These are phyloP conservation scores for Posidonia australis DNA, from an alignment of 106 monocot species.

Conservation along the genomic window DNA sequence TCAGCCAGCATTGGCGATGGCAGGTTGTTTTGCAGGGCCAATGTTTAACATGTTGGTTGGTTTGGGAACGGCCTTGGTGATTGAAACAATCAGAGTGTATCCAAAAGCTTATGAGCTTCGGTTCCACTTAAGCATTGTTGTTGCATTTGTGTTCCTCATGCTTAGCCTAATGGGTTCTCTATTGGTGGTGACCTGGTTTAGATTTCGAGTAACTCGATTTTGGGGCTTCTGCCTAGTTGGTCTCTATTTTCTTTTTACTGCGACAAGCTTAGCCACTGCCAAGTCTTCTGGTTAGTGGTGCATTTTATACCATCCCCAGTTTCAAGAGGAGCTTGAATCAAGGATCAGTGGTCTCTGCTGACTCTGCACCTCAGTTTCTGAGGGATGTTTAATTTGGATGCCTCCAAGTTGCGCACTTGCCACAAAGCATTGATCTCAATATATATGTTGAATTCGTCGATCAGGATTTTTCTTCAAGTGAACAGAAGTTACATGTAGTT, in stretches of 20 bases:
- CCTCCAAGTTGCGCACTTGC: no score
- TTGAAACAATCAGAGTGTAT: slow-evolving; percentile 50
- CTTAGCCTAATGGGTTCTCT: slow-evolving; percentile 86
- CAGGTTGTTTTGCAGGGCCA: slow-evolving; percentile 96
- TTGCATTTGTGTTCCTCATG: slow-evolving; percentile 89
- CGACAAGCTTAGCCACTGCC: slow-evolving; percentile 46
- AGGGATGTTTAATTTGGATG: no score
- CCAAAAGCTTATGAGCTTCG: slow-evolving; percentile 58
- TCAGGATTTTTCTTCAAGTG: no score
- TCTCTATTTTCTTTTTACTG: slow-evolving; percentile 72
- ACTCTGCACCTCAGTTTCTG: no score
- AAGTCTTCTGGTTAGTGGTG: slow-evolving; percentile 9
- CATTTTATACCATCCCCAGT: background rate
- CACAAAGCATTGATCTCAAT: no score
- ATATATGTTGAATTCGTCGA: no score
- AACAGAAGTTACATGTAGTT: no score
- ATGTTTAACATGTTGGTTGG: slow-evolving; percentile 98
- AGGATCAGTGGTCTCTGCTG: no score
- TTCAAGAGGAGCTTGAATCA: no score
- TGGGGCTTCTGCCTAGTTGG: slow-evolving; percentile 91
- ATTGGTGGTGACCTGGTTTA: slow-evolving; percentile 72
- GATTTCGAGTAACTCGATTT: slow-evolving; percentile 79
- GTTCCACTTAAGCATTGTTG: slow-evolving; percentile 63
- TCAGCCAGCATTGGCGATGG: slow-evolving; percentile 76
- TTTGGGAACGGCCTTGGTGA: slow-evolving; percentile 58